phyloP scores from a whole-genome alignment of 2,329 filamentous ascomycete species.

The Epichloe sp. region DNA sequence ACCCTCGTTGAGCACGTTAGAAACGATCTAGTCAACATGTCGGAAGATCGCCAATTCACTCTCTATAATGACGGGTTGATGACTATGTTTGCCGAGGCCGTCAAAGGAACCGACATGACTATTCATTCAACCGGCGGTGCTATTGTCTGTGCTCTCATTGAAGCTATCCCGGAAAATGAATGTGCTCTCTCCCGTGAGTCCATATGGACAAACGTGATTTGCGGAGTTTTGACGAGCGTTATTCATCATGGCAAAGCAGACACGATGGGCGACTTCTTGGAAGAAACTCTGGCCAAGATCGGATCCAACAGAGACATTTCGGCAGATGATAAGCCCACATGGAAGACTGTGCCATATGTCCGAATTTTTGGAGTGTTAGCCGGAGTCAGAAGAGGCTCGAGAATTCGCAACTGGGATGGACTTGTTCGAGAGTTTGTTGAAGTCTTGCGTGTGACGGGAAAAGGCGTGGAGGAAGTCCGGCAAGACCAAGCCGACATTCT shows the following conservation, averaged over 20 bases:
- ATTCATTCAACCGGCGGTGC: conserved; percentile 47
- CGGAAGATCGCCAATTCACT: conserved; percentile 42
- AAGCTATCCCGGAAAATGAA: conserved; percentile 36
- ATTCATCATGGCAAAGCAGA: conserved; percentile 70
- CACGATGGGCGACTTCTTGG: conserved; percentile 57
- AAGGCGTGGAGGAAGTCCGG: conserved; percentile 21
- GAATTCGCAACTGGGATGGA: conserved; percentile 58
- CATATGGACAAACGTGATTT: conserved; percentile 52
- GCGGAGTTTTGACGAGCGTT: conserved; percentile 65
- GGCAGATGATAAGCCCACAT: conserved; percentile 9
- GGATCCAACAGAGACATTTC: conserved; percentile 22
- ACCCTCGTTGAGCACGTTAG: conserved; percentile 61
- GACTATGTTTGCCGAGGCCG: conserved; percentile 79
- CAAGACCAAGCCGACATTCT: conserved; percentile 27
- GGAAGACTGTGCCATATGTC: conserved; percentile 35
- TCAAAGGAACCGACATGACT: conserved; percentile 46
- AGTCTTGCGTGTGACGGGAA: conserved; percentile 36
- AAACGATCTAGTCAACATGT: conserved; percentile 46
- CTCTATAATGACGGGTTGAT: conserved; percentile 81
- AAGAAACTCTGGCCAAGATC: conserved; percentile 43
- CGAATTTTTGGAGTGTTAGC: conserved; percentile 53
- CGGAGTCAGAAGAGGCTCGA: conserved; percentile 70
- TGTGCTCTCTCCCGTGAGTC: conserved; percentile 31
- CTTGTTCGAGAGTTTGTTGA: conserved; percentile 44
- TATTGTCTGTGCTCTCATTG: conserved; percentile 39